A percentile compares a stretch with the other conserved stretches of the same genome.
Evolutionary conservation across 2,329 filamentous ascomycete species (phyloP).

Genomic region (Exophiala sp.): DNA sequence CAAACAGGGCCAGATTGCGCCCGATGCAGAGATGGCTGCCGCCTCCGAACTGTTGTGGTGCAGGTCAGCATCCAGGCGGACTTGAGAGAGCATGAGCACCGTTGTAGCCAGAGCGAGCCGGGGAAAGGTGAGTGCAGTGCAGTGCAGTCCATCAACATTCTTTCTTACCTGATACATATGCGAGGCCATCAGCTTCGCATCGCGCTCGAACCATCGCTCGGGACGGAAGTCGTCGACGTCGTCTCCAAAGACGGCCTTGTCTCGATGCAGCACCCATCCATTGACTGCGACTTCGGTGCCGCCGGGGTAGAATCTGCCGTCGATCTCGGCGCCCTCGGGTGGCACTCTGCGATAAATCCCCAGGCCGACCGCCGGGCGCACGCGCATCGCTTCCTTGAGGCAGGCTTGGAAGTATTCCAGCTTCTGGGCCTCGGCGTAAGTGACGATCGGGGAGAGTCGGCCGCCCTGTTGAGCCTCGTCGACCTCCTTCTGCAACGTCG

Average conservation of each 20-base stretch:
- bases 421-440: slow-evolving; percentile 25
- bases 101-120: too few species aligned
- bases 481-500: slow-evolving; percentile 41
- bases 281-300: slow-evolving; percentile 26
- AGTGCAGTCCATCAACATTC: too few species aligned
- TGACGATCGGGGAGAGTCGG: slow-evolving; percentile 22
- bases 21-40: slow-evolving; percentile 54
- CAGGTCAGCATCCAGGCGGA: slow-evolving; percentile 3
- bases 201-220: slow-evolving; percentile 42
- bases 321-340: slow-evolving; percentile 23
- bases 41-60: slow-evolving; percentile 42
- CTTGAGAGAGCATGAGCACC: too few species aligned
- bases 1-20: slow-evolving; percentile 50
- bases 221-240: slow-evolving; percentile 40
- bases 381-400: slow-evolving; percentile 27
- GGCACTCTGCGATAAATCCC: slow-evolving; percentile 30
- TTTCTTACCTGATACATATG: slow-evolving; percentile 48
- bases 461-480: slow-evolving; percentile 22
- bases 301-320: slow-evolving; percentile 20
- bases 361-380: slow-evolving; percentile 29
- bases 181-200: slow-evolving; percentile 46
- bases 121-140: too few species aligned
- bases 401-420: slow-evolving; percentile 26
- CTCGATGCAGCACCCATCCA: slow-evolving; percentile 41
- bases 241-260: slow-evolving; percentile 38